Evolutionary conservation across 345 rosid genomes (phyloP).

Genomic region (Dipteronia sinensis): DNA sequence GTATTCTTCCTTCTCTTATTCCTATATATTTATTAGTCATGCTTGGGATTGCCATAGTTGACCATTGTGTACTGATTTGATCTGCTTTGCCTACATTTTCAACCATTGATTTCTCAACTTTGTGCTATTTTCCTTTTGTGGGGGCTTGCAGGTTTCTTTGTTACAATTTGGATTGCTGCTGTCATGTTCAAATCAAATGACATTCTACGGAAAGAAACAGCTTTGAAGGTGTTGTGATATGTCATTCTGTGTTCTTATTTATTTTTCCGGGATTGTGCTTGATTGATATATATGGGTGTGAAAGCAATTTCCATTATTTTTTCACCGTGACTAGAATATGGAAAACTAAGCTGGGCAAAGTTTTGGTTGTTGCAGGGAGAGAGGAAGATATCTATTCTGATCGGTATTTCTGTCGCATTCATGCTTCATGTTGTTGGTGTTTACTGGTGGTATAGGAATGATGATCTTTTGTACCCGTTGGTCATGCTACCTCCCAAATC

Average conservation of each 20-base stretch:
- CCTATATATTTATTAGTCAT: background rate
- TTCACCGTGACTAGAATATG: background rate
- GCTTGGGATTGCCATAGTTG: background rate
- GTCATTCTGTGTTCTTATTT: background rate
- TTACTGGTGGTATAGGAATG: slow-evolving; percentile 96
- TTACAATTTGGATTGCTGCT: slow-evolving; percentile 95
- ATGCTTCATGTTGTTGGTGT: slow-evolving; percentile 73
- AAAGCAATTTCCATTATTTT: background rate
- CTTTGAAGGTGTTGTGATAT: slow-evolving; percentile 69
- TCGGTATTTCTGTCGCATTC: slow-evolving; percentile 73
- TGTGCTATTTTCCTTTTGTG: slow-evolving; percentile 29
- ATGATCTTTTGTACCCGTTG: slow-evolving; percentile 86
- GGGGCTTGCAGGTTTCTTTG: slow-evolving; percentile 82
- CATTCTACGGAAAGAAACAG: slow-evolving; percentile 89
- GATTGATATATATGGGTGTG: background rate
- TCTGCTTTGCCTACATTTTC: background rate
- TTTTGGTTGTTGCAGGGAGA: slow-evolving; percentile 77
- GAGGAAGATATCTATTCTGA: slow-evolving; percentile 77
- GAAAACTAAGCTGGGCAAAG: slow-evolving; percentile 21
- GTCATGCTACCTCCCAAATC: slow-evolving; percentile 96
- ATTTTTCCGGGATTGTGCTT: background rate
- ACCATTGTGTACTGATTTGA: background rate
- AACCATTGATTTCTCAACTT: background rate
- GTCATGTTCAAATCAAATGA: slow-evolving; percentile 99
- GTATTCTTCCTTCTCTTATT: slow-evolving; percentile 34